Evolutionary conservation across 1,139 yeast species (phyloP).

Genomic region (Hansenula lynferdii): DNA sequence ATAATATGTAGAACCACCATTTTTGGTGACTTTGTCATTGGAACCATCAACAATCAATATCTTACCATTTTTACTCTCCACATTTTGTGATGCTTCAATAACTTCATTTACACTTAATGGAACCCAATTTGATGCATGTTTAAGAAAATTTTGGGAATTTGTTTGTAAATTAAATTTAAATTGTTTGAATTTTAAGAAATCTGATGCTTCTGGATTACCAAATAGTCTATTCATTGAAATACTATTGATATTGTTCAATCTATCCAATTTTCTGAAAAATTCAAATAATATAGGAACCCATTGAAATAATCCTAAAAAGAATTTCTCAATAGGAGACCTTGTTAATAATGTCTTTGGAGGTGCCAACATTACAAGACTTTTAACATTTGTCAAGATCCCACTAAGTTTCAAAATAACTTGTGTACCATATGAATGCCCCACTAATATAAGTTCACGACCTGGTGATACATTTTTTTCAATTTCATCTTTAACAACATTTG

Average conservation of each 20-base stretch:
- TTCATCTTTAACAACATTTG: slow-evolving; percentile 6
- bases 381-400: slow-evolving; percentile 24
- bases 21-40: slow-evolving; percentile 16
- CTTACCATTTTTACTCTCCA: neutral
- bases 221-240: slow-evolving; percentile 34
- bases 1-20: slow-evolving; percentile 18
- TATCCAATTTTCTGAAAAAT: slow-evolving; percentile 46
- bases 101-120: slow-evolving; percentile 14
- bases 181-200: slow-evolving; percentile 19
- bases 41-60: slow-evolving; percentile 19
- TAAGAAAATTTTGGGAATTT: slow-evolving; percentile 15
- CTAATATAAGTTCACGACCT: slow-evolving; percentile 36
- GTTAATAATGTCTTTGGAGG: slow-evolving; percentile 36
- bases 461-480: slow-evolving; percentile 24
- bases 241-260: slow-evolving; percentile 48
- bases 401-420: slow-evolving; percentile 16
- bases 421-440: slow-evolving; percentile 61
- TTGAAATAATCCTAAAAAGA: slow-evolving; percentile 13
- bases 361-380: slow-evolving; percentile 46
- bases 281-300: slow-evolving; percentile 42
- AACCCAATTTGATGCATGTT: slow-evolving; percentile 15
- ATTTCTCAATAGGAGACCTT: slow-evolving; percentile 7
- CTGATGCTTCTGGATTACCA: slow-evolving; percentile 7
- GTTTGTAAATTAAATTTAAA: slow-evolving; percentile 24
- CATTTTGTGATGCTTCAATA: slow-evolving; percentile 5